Evolutionary conservation across 2,329 filamentous ascomycete species (phyloP).

Genomic region (Endoconidiophora laricicola): DNA sequence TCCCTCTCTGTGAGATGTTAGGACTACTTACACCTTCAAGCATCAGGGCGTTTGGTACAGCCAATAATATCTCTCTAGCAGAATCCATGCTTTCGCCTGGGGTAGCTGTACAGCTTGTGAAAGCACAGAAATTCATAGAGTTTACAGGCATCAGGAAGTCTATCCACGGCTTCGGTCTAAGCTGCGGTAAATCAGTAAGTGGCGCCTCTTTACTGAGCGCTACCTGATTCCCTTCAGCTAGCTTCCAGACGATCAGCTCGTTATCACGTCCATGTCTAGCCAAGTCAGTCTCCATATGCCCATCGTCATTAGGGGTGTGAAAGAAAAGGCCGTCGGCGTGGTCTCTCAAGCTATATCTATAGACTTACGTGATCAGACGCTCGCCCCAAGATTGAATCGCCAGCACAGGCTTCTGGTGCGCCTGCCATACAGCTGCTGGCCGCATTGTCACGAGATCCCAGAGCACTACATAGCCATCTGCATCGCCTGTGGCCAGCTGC

Average conservation of each 20-base stretch:
- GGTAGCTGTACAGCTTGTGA: slow-evolving; percentile 40
- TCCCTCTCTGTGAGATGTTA: background rate
- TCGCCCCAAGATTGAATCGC: slow-evolving; percentile 58
- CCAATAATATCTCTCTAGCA: slow-evolving; percentile 42
- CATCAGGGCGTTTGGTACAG: slow-evolving; percentile 62
- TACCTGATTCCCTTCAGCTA: slow-evolving; percentile 43
- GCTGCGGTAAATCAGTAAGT: slow-evolving; percentile 34
- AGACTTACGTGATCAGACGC: slow-evolving; percentile 64
- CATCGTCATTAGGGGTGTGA: background rate
- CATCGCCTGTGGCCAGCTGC: slow-evolving; percentile 71
- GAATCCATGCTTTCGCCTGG: slow-evolving; percentile 16
- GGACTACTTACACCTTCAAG: slow-evolving; percentile 46
- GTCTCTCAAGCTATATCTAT: background rate
- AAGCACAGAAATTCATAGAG: slow-evolving; percentile 88
- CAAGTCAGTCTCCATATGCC: background rate
- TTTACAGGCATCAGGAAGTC: slow-evolving; percentile 72
- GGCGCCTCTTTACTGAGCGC: slow-evolving; percentile 53
- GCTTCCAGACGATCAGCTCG: slow-evolving; percentile 69
- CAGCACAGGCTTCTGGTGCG: slow-evolving; percentile 63
- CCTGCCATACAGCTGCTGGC: slow-evolving; percentile 69
- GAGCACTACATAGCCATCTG: slow-evolving; percentile 71
- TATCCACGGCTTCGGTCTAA: slow-evolving; percentile 60
- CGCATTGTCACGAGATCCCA: slow-evolving; percentile 78
- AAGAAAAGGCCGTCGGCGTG: no score
- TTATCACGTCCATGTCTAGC: slow-evolving; percentile 78